Percentiles rank a stretch among this genome's conserved stretches.
Evolutionary conservation across 306 rosid genomes (phyloP).

Genomic region (Ormosia emarginata): DNA sequence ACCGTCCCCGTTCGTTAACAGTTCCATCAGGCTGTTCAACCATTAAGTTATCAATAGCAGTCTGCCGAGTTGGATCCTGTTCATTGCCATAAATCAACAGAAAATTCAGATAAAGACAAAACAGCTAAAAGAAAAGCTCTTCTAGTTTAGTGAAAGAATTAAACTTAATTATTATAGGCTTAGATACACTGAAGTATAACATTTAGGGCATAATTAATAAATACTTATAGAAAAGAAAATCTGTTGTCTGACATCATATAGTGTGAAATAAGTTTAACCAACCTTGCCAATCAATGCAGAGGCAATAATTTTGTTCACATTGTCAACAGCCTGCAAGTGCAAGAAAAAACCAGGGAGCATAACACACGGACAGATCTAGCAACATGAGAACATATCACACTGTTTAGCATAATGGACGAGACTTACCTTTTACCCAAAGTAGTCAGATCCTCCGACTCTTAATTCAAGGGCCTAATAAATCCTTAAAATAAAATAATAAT

Average conservation of each 20-base stretch:
- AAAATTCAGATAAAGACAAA: neutral
- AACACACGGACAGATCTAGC: neutral
- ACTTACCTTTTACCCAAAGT: slow-evolving; percentile 93
- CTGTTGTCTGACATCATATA: neutral
- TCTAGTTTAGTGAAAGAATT: too few relatives aligned
- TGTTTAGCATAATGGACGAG: neutral
- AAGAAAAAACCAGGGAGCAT: neutral
- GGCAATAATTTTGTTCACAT: slow-evolving; percentile 79
- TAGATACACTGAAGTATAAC: neutral
- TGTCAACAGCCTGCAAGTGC: slow-evolving; percentile 66
- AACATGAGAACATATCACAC: neutral
- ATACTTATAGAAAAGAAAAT: neutral
- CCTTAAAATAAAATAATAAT: too few relatives aligned
- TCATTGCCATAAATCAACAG: neutral
- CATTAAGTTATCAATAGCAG: slow-evolving; percentile 77
- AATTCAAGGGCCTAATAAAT: slow-evolving; percentile 96
- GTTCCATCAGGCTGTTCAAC: slow-evolving; percentile 98
- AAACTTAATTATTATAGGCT: neutral
- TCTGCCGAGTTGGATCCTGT: slow-evolving; percentile 86
- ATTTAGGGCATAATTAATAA: neutral
- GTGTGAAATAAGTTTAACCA: slow-evolving; percentile 28
- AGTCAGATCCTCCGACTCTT: slow-evolving; percentile 92
- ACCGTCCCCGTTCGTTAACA: slow-evolving; percentile 98
- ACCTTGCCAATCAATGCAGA: slow-evolving; percentile 96
- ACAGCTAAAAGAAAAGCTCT: neutral